phyloP scores from a whole-genome alignment of 352 stramenopile species.

The Phytophthora colocasiae region DNA sequence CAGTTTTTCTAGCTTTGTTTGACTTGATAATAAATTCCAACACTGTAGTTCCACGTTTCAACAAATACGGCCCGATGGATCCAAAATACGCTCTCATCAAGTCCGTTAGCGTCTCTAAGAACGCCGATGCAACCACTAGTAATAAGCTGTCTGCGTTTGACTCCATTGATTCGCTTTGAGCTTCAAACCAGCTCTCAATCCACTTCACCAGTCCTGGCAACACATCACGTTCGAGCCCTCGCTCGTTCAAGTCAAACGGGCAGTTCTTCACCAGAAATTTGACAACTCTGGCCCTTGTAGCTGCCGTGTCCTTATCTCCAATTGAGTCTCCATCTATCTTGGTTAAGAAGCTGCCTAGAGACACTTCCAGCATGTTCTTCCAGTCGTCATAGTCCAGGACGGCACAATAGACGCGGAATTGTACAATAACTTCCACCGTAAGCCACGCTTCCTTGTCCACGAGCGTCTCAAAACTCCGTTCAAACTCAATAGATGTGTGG shows the following conservation, averaged over 20 bases:
- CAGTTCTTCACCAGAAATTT: constrained; percentile 60
- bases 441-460: constrained; percentile 82
- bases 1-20: constrained; percentile 55
- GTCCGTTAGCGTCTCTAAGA: constrained; percentile 66
- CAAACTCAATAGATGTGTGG: constrained; percentile 27
- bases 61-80: constrained; percentile 47
- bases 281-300: constrained; percentile 48
- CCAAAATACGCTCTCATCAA: constrained; percentile 54
- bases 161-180: constrained; percentile 30
- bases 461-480: constrained; percentile 38
- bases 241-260: constrained; percentile 58
- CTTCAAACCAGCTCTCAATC: constrained; percentile 63
- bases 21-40: constrained; percentile 72
- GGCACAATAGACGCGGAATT: constrained; percentile 74
- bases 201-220: constrained; percentile 52
- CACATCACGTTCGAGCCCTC: constrained; percentile 22
- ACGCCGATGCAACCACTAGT: constrained; percentile 43
- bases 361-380: constrained; percentile 64
- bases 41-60: constrained; percentile 50
- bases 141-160: constrained; percentile 53
- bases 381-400: constrained; percentile 61
- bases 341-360: constrained; percentile 55
- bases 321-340: constrained; percentile 15
- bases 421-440: constrained; percentile 58
- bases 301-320: constrained; percentile 26